These are phyloP conservation scores for Umbelopsis sp. DNA, from an alignment of 371 early-diverging fungal genomes.

Conservation along the genomic window DNA sequence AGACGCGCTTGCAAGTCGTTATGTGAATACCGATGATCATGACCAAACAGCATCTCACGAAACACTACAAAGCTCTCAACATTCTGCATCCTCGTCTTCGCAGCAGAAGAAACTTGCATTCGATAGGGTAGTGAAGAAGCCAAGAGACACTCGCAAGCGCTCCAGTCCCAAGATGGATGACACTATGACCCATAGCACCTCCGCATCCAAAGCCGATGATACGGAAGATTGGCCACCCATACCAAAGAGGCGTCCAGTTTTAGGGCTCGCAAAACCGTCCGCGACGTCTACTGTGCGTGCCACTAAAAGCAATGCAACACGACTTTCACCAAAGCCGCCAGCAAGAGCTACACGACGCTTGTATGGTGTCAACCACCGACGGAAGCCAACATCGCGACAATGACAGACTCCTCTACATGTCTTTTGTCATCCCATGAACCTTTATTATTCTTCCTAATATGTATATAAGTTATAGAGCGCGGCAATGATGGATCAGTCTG, in stretches of 20 bases:
- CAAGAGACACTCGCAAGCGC: neutral
- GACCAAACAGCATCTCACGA: neutral
- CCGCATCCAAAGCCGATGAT: neutral
- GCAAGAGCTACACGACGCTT: neutral
- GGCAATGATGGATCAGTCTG: neutral
- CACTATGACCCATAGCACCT: neutral
- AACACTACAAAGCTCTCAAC: neutral
- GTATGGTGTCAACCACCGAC: neutral
- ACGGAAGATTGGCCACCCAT: neutral
- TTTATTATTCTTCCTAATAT: neutral
- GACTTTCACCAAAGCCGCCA: neutral
- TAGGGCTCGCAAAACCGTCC: constrained; percentile 4
- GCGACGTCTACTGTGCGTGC: neutral
- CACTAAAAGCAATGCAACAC: neutral
- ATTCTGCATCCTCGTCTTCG: neutral
- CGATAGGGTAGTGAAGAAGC: neutral
- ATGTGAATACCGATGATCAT: neutral
- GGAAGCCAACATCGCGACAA: neutral
- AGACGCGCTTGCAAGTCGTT: neutral
- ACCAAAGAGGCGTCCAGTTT: neutral
- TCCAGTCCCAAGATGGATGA: neutral
- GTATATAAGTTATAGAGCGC: neutral
- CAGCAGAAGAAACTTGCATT: neutral
- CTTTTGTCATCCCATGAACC: neutral
- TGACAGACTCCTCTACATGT: neutral